Base-by-base conservation (phyloP, 345 rosid species). In the Eutrema heterophyllum region DNA sequence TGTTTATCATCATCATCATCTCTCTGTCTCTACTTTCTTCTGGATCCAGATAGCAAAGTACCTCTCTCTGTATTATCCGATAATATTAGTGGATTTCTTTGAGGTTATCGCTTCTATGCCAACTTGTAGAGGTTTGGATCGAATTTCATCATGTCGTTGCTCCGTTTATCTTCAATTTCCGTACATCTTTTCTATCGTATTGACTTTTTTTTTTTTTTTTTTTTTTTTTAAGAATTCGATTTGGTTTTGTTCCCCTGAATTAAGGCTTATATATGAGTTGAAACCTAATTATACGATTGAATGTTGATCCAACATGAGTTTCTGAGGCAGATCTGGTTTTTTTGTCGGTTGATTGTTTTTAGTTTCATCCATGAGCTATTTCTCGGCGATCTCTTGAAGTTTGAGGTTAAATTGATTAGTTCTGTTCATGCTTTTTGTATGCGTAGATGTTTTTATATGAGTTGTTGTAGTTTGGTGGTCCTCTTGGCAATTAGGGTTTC, bases 91-190 rank as follows among this genome's bases (percentile, higher is more conserved):
- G 6, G 45, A 38, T 36, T 21, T 2, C 24, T 38, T 39, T 38
- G 15, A 58, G 27, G n/a, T 36, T 36, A 14, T 57, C 32, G 53
- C 55, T 39, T 68, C 33, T 49, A 29, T 40, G 52, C 73, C 70
- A 66, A 51, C 69, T 46, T 41, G 45, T 14, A 49, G 61, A 82
- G 86, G 87, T 84, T 67, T 56, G 74, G 64, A 59, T 80, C 71
- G 12, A 61, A 49, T 72, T 18, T 64, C 49, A 9, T 68, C 26
- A 36, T 32, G 33, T 26, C 7, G 11, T 16, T 24, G 15, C 46
- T 40, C 15, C 3, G n/a, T 21, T 13, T 1, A 0, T 64, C 9
- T 29, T 68, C 68, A 55, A 11, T 41, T 32, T 65, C 24, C 8
- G 8, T 9, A 5, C 7, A 1, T 49, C 2, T 4, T 59, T 24